These are phyloP conservation scores for Byssothecium circinans DNA, from an alignment of 2,329 filamentous ascomycete species.

Conservation along the genomic window DNA sequence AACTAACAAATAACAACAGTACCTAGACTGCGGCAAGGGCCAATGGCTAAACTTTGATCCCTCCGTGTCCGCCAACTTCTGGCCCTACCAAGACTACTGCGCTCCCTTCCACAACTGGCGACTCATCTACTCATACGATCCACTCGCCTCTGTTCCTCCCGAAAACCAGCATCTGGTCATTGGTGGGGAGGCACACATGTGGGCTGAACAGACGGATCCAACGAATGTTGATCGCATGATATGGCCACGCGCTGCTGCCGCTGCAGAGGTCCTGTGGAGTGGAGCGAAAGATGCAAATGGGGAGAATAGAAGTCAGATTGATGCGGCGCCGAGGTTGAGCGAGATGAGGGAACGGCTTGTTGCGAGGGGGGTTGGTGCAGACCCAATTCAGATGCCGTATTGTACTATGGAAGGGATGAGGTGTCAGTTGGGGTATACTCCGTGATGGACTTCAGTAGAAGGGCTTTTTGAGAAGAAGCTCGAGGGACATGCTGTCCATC, in stretches of 20 bases:
- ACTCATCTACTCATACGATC: slow-evolving; percentile 78
- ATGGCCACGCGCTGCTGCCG: slow-evolving; percentile 76
- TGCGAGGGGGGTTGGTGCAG: slow-evolving; percentile 64
- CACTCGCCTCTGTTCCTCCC: slow-evolving; percentile 64
- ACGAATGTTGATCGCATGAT: slow-evolving; percentile 74
- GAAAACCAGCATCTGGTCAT: slow-evolving; percentile 68
- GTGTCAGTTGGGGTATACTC: slow-evolving; percentile 1
- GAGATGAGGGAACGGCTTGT: slow-evolving; percentile 79
- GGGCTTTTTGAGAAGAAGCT: neutral
- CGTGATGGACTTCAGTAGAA: neutral
- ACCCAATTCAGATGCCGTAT: slow-evolving; percentile 71
- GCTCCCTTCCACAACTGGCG: slow-evolving; percentile 79
- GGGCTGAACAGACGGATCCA: slow-evolving; percentile 76
- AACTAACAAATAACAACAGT: slow-evolving; percentile 50
- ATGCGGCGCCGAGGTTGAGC: slow-evolving; percentile 68
- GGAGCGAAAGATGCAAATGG: slow-evolving; percentile 67
- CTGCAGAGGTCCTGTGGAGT: slow-evolving; percentile 79
- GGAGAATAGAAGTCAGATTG: slow-evolving; percentile 69
- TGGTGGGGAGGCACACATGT: slow-evolving; percentile 80
- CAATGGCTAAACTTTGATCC: slow-evolving; percentile 74
- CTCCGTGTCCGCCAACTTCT: slow-evolving; percentile 55
- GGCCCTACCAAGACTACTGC: slow-evolving; percentile 80
- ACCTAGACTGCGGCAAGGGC: slow-evolving; percentile 81
- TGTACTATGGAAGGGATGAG: slow-evolving; percentile 58
- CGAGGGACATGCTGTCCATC: too few species aligned